These are phyloP conservation scores for Neofusicoccum parvum DNA, from an alignment of 2,329 filamentous ascomycete genomes.

Conservation along the genomic window DNA sequence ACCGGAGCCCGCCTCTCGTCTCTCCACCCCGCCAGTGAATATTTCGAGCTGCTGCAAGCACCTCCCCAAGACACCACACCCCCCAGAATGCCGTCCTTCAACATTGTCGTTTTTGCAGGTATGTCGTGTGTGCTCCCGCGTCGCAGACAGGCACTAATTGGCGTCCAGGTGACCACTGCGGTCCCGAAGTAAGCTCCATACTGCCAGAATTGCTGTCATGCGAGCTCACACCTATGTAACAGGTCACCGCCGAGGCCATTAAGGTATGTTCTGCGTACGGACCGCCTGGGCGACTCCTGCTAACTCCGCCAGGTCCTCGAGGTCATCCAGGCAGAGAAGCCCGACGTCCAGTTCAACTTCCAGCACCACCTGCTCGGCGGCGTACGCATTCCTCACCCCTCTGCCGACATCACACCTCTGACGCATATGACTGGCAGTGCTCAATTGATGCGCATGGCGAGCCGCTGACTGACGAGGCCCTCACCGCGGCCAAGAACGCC, in stretches of 20 bases:
- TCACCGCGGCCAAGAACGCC: conserved; percentile 78
- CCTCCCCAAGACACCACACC: not conserved
- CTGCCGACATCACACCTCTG: not conserved
- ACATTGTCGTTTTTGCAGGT: conserved; percentile 46
- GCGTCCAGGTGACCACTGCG: conserved; percentile 42
- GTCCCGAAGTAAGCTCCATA: conserved; percentile 40
- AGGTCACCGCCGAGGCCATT: conserved; percentile 82
- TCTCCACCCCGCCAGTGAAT: conserved; percentile 18
- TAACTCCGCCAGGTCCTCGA: conserved; percentile 66
- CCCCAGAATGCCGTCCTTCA: conserved; percentile 41
- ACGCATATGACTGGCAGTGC: conserved; percentile 56
- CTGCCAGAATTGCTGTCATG: not conserved
- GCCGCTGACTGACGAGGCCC: conserved; percentile 80
- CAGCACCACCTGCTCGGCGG: conserved; percentile 89
- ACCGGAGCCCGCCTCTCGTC: conserved; percentile 12
- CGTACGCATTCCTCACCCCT: conserved; percentile 58
- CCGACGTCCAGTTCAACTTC: conserved; percentile 81
- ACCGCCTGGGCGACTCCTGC: not conserved
- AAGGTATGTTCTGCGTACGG: conserved; percentile 61
- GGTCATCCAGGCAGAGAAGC: conserved; percentile 71
- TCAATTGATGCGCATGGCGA: conserved; percentile 82
- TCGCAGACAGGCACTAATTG: conserved; percentile 25
- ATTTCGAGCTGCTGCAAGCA: conserved; percentile 3
- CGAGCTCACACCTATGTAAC: conserved; percentile 23
- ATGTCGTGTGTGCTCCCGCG: conserved; percentile 20